Percentiles rank a stretch among this genome's conserved stretches.
Conservation (phyloP, 768 basidiomycete species). For the Auricularia heimuer region DNA sequence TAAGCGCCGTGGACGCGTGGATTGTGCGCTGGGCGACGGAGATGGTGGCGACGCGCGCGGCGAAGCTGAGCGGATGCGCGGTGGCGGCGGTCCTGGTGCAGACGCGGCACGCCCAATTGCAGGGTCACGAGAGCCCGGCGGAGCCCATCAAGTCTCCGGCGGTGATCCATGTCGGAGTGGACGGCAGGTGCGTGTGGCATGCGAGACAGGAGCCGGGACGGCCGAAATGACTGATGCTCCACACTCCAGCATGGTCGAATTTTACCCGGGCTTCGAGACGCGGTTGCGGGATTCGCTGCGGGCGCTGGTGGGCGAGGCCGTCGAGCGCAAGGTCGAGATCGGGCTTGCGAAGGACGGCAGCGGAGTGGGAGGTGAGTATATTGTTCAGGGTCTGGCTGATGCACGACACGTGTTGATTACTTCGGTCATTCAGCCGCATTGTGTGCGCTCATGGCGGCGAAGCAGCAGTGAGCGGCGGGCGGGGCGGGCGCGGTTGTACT, state of each 20-base stretch:
- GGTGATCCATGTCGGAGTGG: constrained; percentile 73
- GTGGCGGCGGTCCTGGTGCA: constrained; percentile 80
- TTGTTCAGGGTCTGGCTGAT: not conserved
- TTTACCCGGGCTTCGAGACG: constrained; percentile 80
- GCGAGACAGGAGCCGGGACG: not conserved
- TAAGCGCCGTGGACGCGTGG: constrained; percentile 39
- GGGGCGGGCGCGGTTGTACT: too few relatives aligned
- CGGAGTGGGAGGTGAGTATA: constrained; percentile 81
- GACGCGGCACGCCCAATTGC: constrained; percentile 54
- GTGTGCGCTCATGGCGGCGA: too few relatives aligned
- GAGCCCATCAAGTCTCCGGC: constrained; percentile 22
- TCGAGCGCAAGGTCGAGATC: constrained; percentile 72
- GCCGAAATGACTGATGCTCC: constrained; percentile 1
- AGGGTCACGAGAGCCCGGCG: constrained; percentile 19
- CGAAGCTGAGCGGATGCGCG: constrained; percentile 74
- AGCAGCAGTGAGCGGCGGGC: too few relatives aligned
- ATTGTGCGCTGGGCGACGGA: constrained; percentile 74
- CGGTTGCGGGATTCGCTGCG: constrained; percentile 65
- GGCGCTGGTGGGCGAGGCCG: constrained; percentile 66
- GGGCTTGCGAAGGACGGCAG: constrained; percentile 96
- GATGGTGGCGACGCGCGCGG: constrained; percentile 74
- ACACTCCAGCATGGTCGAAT: constrained; percentile 67
- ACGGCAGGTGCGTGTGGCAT: constrained; percentile 60
- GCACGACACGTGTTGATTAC: not conserved
- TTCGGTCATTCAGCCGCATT: not conserved